Conservation (phyloP, 1,284 basidiomycete species). For the Polyporus tsugae region DNA sequence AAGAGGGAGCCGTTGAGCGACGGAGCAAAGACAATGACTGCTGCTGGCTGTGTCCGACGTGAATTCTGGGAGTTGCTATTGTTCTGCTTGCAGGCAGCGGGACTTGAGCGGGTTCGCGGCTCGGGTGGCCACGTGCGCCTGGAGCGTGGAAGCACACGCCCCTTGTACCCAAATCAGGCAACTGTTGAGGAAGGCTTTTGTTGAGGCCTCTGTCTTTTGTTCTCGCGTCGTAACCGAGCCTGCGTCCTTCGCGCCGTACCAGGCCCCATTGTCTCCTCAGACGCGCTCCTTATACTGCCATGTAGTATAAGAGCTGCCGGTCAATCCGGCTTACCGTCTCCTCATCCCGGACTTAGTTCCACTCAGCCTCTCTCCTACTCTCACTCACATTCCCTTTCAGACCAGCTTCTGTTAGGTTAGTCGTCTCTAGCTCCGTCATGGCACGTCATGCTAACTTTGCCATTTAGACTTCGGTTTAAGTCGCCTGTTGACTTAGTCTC, state of each 20-base stretch:
- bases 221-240: conserved; percentile 42
- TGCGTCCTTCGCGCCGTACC: conserved; percentile 24
- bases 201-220: conserved; percentile 43
- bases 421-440: not conserved
- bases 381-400: conserved; percentile 38
- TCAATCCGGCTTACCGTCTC: conserved; percentile 32
- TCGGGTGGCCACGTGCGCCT: conserved; percentile 31
- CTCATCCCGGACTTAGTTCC: conserved; percentile 48
- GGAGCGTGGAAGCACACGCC: conserved; percentile 28
- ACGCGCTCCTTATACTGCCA: conserved; percentile 29
- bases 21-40: conserved; percentile 25
- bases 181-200: conserved; percentile 38
- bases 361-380: conserved; percentile 39
- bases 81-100: conserved; percentile 29
- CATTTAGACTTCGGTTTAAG: conserved; percentile 27
- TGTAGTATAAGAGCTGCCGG: conserved; percentile 43
- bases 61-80: conserved; percentile 31
- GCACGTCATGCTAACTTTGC: conserved; percentile 10
- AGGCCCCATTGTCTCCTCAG: conserved; percentile 43
- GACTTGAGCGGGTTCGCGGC: conserved; percentile 11
- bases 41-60: conserved; percentile 28
- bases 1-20: conserved; percentile 7
- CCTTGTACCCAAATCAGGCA: conserved; percentile 42
- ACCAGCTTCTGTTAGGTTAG: conserved; percentile 47
- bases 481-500: conserved; percentile 34